Percentiles rank a stretch among this genome's conserved stretches.
Conservation (phyloP, 805 yeast genomes). For the Schwanniomyces pseudopolymorphus region DNA sequence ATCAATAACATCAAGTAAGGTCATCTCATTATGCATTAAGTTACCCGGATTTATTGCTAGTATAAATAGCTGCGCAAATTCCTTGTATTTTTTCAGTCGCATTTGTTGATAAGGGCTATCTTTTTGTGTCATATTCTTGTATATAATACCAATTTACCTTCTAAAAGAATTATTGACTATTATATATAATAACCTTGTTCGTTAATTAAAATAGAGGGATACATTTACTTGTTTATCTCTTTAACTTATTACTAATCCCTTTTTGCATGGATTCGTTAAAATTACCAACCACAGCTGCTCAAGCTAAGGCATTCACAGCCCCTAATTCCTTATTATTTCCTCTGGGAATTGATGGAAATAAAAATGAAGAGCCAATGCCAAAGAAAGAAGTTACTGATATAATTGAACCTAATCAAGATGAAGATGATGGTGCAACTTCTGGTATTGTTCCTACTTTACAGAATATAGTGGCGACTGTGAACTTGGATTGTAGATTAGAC, state of each 20-base stretch:
- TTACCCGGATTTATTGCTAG: conserved; percentile 13
- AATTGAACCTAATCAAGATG: conserved; percentile 41
- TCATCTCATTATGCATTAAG: neutral
- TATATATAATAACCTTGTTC: neutral
- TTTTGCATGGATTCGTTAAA: conserved; percentile 65
- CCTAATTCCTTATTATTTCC: conserved; percentile 65
- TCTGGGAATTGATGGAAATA: conserved; percentile 41
- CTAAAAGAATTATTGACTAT: neutral
- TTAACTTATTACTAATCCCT: conserved; percentile 6
- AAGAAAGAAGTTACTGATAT: conserved; percentile 18
- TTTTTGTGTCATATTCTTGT: conserved; percentile 2
- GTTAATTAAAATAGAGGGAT: conserved; percentile 23
- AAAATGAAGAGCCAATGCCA: conserved; percentile 7
- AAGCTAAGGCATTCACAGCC: conserved; percentile 71
- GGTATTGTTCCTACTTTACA: conserved; percentile 96
- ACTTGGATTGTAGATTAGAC: conserved; percentile 92
- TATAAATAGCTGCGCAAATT: conserved; percentile 23
- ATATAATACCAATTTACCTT: neutral
- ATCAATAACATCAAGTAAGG: neutral
- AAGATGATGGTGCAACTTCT: conserved; percentile 75
- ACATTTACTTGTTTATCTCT: conserved; percentile 45
- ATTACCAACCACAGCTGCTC: conserved; percentile 75
- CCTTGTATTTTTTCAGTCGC: conserved; percentile 7
- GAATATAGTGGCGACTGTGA: conserved; percentile 97
- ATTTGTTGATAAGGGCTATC: neutral